phyloP scores from a whole-genome alignment of 768 basidiomycete genomes.

The Rhodotorula babjevae region DNA sequence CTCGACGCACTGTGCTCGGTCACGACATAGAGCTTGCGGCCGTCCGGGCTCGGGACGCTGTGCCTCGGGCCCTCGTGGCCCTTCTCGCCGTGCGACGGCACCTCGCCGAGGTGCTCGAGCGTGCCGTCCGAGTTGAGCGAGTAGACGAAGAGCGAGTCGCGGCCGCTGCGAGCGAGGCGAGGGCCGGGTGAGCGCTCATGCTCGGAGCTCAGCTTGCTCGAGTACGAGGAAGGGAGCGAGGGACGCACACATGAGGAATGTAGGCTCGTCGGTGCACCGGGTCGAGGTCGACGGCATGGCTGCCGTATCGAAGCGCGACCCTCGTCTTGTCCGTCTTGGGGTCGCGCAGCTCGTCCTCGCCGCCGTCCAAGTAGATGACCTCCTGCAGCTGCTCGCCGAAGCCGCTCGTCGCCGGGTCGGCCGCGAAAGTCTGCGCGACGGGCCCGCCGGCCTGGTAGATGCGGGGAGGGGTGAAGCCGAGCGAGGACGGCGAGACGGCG shows the following conservation, averaged over 20 bases:
- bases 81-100: slow-evolving; percentile 23
- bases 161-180: slow-evolving; percentile 19
- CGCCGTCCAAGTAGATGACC: slow-evolving; percentile 39
- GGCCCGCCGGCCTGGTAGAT: slow-evolving; percentile 45
- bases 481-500: slow-evolving; percentile 26
- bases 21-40: slow-evolving; percentile 40
- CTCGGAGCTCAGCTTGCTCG: not conserved
- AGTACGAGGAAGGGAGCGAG: not conserved
- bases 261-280: slow-evolving; percentile 30
- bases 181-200: not conserved
- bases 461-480: slow-evolving; percentile 6
- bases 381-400: slow-evolving; percentile 42
- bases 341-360: slow-evolving; percentile 30
- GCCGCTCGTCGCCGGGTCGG: slow-evolving; percentile 16
- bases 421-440: slow-evolving; percentile 40
- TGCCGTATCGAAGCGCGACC: slow-evolving; percentile 43
- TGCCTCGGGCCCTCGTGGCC: slow-evolving; percentile 43
- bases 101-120: slow-evolving; percentile 29
- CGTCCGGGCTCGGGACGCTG: slow-evolving; percentile 37
- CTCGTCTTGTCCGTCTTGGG: slow-evolving; percentile 42
- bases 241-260: slow-evolving; percentile 43
- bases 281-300: slow-evolving; percentile 42
- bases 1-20: slow-evolving; percentile 43
- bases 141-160: slow-evolving; percentile 41
- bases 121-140: slow-evolving; percentile 35